Evolutionary conservation across 129 eudicot species (phyloP), one percentile per base, ranked within the genome.

Genomic region (Tagetes patula): DNA sequence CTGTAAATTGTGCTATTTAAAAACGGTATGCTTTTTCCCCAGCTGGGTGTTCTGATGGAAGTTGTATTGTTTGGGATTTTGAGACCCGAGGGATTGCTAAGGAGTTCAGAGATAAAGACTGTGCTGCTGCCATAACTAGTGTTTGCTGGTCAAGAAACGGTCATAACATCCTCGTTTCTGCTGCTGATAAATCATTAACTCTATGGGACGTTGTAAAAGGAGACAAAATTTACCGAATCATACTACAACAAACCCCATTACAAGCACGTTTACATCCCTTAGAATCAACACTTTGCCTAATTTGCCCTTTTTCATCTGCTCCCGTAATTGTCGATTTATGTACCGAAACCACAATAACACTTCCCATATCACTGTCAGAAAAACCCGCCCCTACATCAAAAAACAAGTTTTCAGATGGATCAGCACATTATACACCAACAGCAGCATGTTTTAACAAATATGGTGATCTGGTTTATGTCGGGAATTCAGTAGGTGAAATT

Each of bases 21-120:
- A 55, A 65, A 32, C 49, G 39, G 39, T 31, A 31, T 69, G 52
- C n/a, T 45, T 37, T 69, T 70, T 53, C 42, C 32, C 63, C 83
- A 90, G 99, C 97, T 82, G 99, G 99, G 45, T 94, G 97, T 75
- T 81, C 93, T 38, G 89, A 94, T 78, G 99, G 99, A 71, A 90
- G 85, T 78, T 90, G 97, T 69, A 84, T 94, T 8, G 81, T 94
- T 33, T 94, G 99, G 99, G 99, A 94, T 76, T 94, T 86, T 56
- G 93, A 83, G 71, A 94, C 99, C 36, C 78, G 99, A 75, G 99
- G 93, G 58, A 85, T 94, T 60, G 89, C 96, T 8, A 88, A 85
- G 80, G 96, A 83, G 63, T 84, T 94, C 42, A 84, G 78, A 60
- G 97, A 94, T 71, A 83, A 88, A 68, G 93, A 90, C 37, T 90